Evolutionary conservation across 2,329 filamentous ascomycete species (phyloP).

Genomic region (Pseudocercospora macadamiae): DNA sequence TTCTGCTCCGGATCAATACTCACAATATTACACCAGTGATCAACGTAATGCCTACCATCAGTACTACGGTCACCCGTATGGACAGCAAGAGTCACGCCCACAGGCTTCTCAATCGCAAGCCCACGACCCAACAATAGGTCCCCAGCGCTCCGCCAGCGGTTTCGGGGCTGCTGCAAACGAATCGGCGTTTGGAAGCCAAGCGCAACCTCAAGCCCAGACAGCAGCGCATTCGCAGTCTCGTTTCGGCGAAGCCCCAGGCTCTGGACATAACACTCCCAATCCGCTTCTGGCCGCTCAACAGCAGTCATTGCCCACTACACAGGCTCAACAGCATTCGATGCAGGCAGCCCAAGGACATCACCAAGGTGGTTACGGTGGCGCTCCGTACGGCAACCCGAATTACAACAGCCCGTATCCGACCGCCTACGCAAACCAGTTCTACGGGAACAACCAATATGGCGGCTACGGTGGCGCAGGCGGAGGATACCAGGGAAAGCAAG

Average conservation of each 20-base stretch:
- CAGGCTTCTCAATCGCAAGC: constrained; percentile 41
- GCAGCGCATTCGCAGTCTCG: constrained; percentile 63
- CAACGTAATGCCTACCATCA: constrained; percentile 73
- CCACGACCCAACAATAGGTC: constrained; percentile 73
- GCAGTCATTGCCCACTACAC: constrained; percentile 47
- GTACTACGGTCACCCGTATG: constrained; percentile 62
- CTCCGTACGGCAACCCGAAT: constrained; percentile 62
- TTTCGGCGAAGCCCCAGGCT: constrained; percentile 77
- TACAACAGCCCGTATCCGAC: constrained; percentile 65
- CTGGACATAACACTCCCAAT: constrained; percentile 88
- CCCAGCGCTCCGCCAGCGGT: constrained; percentile 76
- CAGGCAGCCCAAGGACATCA: constrained; percentile 41
- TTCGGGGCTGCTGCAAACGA: constrained; percentile 67
- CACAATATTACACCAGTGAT: constrained; percentile 81
- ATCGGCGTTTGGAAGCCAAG: constrained; percentile 54
- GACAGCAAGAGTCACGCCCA: constrained; percentile 47
- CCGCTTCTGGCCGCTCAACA: constrained; percentile 65
- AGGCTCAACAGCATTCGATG: constrained; percentile 40
- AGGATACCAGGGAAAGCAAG: constrained; percentile 49
- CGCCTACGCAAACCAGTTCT: constrained; percentile 66
- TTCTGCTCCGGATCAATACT: constrained; percentile 77
- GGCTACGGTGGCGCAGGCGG: constrained; percentile 55
- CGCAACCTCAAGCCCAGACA: constrained; percentile 11
- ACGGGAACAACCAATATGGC: constrained; percentile 49
- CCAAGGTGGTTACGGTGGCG: constrained; percentile 54